Conservation (phyloP, 2,329 filamentous ascomycete species). For the Grosmannia serpens region DNA sequence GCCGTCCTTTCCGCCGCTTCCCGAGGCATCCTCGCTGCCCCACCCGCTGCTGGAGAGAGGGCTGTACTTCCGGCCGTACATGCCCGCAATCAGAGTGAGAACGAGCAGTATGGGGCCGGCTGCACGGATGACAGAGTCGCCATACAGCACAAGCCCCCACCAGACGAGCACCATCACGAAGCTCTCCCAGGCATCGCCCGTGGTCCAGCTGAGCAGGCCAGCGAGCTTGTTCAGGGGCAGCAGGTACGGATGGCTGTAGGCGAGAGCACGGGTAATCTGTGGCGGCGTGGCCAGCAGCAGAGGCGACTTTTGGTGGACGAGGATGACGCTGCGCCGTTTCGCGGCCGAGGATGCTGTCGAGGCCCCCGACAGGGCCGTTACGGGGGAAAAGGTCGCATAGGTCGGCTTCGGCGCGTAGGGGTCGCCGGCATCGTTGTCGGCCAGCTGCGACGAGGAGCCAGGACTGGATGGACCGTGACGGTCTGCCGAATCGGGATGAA, state of each 20-base stretch:
- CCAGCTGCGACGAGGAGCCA: slow-evolving; percentile 1
- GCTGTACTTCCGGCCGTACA: slow-evolving; percentile 86
- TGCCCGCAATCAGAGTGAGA: slow-evolving; percentile 68
- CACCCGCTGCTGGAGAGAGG: slow-evolving; percentile 79
- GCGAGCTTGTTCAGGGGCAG: slow-evolving; percentile 76
- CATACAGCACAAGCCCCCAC: slow-evolving; percentile 80
- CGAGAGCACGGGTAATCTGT: slow-evolving; percentile 84
- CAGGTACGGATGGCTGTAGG: slow-evolving; percentile 91
- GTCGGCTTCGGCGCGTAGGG: slow-evolving; percentile 48
- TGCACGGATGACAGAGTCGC: slow-evolving; percentile 68
- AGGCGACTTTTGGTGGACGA: slow-evolving; percentile 94
- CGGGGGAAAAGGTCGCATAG: slow-evolving; percentile 80
- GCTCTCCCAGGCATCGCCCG: slow-evolving; percentile 90
- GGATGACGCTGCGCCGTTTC: slow-evolving; percentile 76
- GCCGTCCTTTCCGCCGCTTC: slow-evolving; percentile 7
- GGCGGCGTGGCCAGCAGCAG: slow-evolving; percentile 87
- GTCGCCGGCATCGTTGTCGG: slow-evolving; percentile 15
- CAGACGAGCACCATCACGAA: slow-evolving; percentile 78
- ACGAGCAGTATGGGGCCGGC: slow-evolving; percentile 79
- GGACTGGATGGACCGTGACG: slow-evolving; percentile 19
- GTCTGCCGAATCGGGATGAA: slow-evolving; percentile 14
- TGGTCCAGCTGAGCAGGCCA: slow-evolving; percentile 87
- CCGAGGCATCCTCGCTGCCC: slow-evolving; percentile 34
- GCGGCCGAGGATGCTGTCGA: slow-evolving; percentile 45
- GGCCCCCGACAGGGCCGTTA: slow-evolving; percentile 54